Evolutionary conservation across 305 asterid species (phyloP).

Genomic region (Fraxinus greggii): DNA sequence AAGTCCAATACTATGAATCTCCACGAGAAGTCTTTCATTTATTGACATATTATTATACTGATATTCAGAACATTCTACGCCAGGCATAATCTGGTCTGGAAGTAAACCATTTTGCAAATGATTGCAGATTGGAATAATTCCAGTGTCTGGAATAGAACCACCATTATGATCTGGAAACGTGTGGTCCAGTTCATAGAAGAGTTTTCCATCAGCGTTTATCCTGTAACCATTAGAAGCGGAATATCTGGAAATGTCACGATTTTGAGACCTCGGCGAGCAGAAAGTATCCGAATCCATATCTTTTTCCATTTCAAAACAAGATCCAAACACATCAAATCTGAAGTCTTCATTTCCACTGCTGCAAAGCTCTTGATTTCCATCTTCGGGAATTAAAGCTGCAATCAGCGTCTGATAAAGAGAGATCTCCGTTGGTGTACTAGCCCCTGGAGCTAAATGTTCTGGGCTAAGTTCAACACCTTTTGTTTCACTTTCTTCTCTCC

Average conservation of each 20-base stretch:
- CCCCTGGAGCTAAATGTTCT: slow-evolving; percentile 45
- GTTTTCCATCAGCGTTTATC: slow-evolving; percentile 40
- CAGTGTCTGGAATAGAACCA: slow-evolving; percentile 36
- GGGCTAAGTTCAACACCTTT: slow-evolving; percentile 46
- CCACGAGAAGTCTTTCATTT: slow-evolving; percentile 71
- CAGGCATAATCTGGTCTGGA: slow-evolving; percentile 42
- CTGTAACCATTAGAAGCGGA: slow-evolving; percentile 50
- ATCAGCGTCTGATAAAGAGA: slow-evolving; percentile 73
- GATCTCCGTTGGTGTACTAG: slow-evolving; percentile 44
- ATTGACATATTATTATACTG: slow-evolving; percentile 63
- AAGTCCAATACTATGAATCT: slow-evolving; percentile 77
- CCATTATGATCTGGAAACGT: slow-evolving; percentile 28
- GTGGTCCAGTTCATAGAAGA: slow-evolving; percentile 30
- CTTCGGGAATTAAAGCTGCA: slow-evolving; percentile 84
- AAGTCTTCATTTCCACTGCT: slow-evolving; percentile 46
- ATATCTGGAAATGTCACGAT: slow-evolving; percentile 42
- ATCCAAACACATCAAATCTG: slow-evolving; percentile 43
- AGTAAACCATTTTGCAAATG: slow-evolving; percentile 46
- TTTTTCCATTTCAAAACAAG: slow-evolving; percentile 51
- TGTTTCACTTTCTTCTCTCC: slow-evolving; percentile 50
- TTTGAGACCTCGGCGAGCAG: slow-evolving; percentile 41
- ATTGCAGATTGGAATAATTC: slow-evolving; percentile 37
- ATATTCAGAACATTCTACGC: slow-evolving; percentile 50
- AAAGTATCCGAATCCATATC: slow-evolving; percentile 45
- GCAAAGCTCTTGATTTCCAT: slow-evolving; percentile 44